Evolutionary conservation across 345 rosid species (phyloP), one percentile per base, ranked within the genome.

Genomic region (Populus nigra): DNA sequence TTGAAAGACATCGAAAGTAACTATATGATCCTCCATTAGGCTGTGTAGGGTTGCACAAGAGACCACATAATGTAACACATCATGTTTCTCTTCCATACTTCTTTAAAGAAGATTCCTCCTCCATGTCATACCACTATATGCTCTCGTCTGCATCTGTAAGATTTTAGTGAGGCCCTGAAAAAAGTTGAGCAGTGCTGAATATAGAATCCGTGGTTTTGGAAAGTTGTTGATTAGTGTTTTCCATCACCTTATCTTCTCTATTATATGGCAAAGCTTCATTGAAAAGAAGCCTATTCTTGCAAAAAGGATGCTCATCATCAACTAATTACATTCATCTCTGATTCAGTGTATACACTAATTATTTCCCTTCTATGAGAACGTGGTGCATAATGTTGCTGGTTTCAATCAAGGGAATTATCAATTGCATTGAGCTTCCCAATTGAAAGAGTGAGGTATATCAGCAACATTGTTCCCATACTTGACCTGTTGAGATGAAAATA

Each of bases 391-490:
- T 11, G 12, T 78, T 47, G 43, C 45, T 59, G 61, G 68, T 50
- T 76, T 78, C 85, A 83, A 76, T 92, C 90, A 68, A 87, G 82
- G 61, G 77, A 74, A 73, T 47, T 78, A 38, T 84, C 88, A 3
- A 12, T 88, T 15, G 77, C 74, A 53, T 31, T 76, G 47, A 80
- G 63, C 83, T 88, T 89, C 79, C 85, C 82, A 12, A 89, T 82
- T 5, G 92, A 87, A 29, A 93, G 93, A 9, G 99, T 96, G 90
- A 96, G 93, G 79, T 88, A 91, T 84, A 96, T 96, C 84, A 96
- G 80, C 88, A 96, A 82, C 71, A 96, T 86, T 33, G 99, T 91
- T 75, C 99, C 99, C 84, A 96, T 80, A 87, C 99, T 92, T 41
- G 99, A 96, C 88, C 99, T 96, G 91, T 79, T 68, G 72, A 61